Evolutionary conservation across 1,139 yeast species (phyloP), one percentile per base, ranked within the genome.

Genomic region (Magnusiomyces clavatus): DNA sequence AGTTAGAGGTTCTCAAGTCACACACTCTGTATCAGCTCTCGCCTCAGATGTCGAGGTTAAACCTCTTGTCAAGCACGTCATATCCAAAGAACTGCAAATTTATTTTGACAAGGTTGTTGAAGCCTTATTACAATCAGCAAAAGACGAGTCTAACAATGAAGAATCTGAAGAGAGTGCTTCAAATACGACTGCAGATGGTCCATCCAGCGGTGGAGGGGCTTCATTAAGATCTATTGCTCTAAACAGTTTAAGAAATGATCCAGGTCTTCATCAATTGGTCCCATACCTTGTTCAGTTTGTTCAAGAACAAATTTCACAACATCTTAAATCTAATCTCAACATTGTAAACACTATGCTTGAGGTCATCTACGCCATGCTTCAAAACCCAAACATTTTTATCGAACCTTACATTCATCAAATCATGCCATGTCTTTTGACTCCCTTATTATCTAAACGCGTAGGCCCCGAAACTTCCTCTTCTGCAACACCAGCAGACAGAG

Each of bases 351-450:
- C 96, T 10, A 89, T 92, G 90, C 73, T 94, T 58, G 95, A 88
- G 66, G 90, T 89, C 55, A 81, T 92, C 20, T 85, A 87, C 57
- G 92, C 97, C 0, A 75, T 94, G 49, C 77, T 90, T 47, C 82
- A 86, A 48, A 94, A 94, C 69, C 82, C 82, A 52, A 84, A 96
- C 24, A 82, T 94, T 47, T 92, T 90, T 64, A 76, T 92, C 58
- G 97, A 92, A 60, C 98, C 98, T 12, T 94, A 92, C 63, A 90
- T 94, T 50, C 98, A 94, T 69, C 94, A 96, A 1, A 74, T 94
- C 60, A 88, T 92, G 88, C 98, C 99, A 20, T 87, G 97, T 58
- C 83, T 92, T 39, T 75, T 94, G 59, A 94, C 99, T 0, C 76
- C 94, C 36, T 75, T 94, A 50, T 76, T 94, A 55, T 97, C 97